phyloP scores from a whole-genome alignment of 768 basidiomycete species.

The Agrocybe praecox region DNA sequence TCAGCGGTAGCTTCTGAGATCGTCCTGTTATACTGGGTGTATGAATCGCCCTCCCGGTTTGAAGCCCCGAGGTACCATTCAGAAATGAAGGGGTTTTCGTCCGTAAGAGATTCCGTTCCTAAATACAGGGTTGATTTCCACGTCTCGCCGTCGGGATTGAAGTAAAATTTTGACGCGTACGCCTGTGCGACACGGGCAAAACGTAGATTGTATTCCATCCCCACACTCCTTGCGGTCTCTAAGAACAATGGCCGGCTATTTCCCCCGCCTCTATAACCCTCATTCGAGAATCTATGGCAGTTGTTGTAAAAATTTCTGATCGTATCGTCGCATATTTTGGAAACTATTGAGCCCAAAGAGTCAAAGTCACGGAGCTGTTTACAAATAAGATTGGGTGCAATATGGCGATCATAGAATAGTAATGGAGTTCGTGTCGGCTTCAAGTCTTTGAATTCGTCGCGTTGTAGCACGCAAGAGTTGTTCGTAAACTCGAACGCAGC shows the following conservation, averaged over 20 bases:
- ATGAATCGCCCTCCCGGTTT: neutral
- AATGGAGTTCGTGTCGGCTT: neutral
- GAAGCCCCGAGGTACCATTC: neutral
- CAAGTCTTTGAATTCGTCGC: neutral
- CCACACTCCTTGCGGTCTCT: neutral
- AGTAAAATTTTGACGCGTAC: neutral
- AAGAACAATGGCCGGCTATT: neutral
- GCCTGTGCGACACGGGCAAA: neutral
- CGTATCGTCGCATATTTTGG: neutral
- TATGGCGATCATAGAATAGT: constrained; percentile 10
- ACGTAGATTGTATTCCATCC: neutral
- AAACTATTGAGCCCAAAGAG: neutral
- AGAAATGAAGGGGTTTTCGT: neutral
- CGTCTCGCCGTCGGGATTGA: neutral
- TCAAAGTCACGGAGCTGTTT: neutral
- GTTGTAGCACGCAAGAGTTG: no score
- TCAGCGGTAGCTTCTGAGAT: neutral
- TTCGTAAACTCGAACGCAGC: no score
- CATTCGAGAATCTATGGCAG: neutral
- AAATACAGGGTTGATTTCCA: neutral
- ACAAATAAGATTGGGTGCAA: neutral
- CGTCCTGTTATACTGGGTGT: neutral
- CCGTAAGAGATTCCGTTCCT: neutral
- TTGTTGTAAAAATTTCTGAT: neutral
- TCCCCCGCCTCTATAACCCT: no score